These are phyloP conservation scores for Monilinia aucupariae DNA, from an alignment of 2,329 filamentous ascomycete species.

Conservation along the genomic window DNA sequence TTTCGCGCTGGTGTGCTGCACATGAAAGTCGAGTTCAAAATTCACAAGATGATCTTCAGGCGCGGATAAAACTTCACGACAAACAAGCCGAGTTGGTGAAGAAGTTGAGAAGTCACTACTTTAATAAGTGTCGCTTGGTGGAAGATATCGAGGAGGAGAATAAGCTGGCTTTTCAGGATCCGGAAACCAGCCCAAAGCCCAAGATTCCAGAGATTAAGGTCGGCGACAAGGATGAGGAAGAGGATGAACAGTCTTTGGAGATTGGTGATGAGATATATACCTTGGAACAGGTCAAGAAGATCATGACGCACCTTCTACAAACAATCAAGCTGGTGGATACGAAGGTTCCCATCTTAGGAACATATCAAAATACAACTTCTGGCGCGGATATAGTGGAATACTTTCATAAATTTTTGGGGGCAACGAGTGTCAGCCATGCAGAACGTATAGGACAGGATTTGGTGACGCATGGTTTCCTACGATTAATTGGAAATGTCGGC, in stretches of 20 bases:
- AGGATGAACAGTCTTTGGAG: slow-evolving; percentile 82
- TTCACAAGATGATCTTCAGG: slow-evolving; percentile 90
- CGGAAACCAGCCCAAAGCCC: slow-evolving; percentile 61
- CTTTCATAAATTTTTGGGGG: slow-evolving; percentile 80
- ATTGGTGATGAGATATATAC: slow-evolving; percentile 85
- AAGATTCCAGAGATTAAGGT: slow-evolving; percentile 84
- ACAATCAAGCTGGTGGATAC: slow-evolving; percentile 82
- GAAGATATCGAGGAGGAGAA: slow-evolving; percentile 98
- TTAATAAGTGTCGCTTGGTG: slow-evolving; percentile 95
- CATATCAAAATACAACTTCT: slow-evolving; percentile 86
- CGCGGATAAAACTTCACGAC: slow-evolving; percentile 86
- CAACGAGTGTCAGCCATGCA: slow-evolving; percentile 79
- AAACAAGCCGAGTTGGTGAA: slow-evolving; percentile 84
- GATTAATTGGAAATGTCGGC: slow-evolving; percentile 88
- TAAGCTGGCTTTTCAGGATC: slow-evolving; percentile 93
- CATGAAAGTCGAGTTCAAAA: slow-evolving; percentile 87
- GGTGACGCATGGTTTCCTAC: slow-evolving; percentile 76
- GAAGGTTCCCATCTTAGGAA: slow-evolving; percentile 92
- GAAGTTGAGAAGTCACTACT: slow-evolving; percentile 93
- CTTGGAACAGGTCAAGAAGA: slow-evolving; percentile 84
- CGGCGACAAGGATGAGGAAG: slow-evolving; percentile 58
- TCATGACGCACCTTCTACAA: slow-evolving; percentile 78
- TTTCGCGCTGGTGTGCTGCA: slow-evolving; percentile 92
- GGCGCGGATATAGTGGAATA: slow-evolving; percentile 96
- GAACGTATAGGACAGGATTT: slow-evolving; percentile 95